Base-by-base conservation (phyloP, 2,329 filamentous ascomycete species). In the Fusarium pseudoanthophilum region DNA sequence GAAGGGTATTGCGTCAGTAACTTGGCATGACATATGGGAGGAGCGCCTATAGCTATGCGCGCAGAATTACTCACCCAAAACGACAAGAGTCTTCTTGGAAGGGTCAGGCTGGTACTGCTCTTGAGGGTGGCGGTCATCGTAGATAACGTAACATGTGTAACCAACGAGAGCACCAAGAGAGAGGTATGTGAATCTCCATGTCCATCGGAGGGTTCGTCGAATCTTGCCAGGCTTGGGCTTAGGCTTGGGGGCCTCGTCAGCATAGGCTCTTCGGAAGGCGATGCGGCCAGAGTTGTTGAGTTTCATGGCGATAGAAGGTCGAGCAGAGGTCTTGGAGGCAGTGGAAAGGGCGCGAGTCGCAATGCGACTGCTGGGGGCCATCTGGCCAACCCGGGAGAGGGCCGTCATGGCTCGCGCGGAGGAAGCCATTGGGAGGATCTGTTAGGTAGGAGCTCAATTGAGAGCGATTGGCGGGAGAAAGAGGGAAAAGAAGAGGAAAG, bases 81-180 rank as follows among this genome's bases (percentile, higher is more conserved):
- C 91, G 52, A 99, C 96, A 64, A 99, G 88, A 16, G 95, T 99
- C 90, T 99, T 99, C 92, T 98, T 99, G 78, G 81, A 88, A 63
- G 95, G 93, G 83, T 98, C 94, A 24, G 93, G 91, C 72, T 90
- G 86, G 67, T 88, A 85, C 86, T 98, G 96, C 60, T 95, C 92
- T 46, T 88, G 87, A 15, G 95, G 95, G 83, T 97, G 89, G 78
- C 94, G 91, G 81, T 93, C 91, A 57, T 92, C 86, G 83, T 95
- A 98, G 84, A 98, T 92, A 80, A 90, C 89, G 83, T 96, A 98
- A 77, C 88, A 89, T 67, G 95, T 85, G 80, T 92, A 95, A 74
- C 86, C 93, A 46, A 93, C 80, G 66, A 91, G 87, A 72, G 88
- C 93, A 71, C 96, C 82, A 69, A 90, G 83, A 62, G 93, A 92